Base-by-base conservation (phyloP, 257 asterid genomes). In the Solanum arcanum region DNA sequence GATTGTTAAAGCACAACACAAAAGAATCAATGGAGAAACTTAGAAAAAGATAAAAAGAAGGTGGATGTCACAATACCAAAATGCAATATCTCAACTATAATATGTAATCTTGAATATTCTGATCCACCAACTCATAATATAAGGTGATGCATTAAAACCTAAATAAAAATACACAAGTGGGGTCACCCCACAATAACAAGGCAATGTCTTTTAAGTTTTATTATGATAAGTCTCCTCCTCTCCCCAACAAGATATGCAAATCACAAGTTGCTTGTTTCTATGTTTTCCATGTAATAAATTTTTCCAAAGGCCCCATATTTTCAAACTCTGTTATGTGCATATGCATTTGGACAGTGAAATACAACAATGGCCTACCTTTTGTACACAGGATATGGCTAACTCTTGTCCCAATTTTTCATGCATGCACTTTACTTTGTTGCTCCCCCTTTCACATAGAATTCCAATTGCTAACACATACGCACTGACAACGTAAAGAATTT, bases 281-380 rank as follows among this genome's bases (percentile, higher is more conserved):
- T 77, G 39, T 72, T 41, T 62, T 66, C 41, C 20, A 46, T 20
- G 42, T 37, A 56, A 85, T 73, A 56, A 56, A 77, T 76, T 85
- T 85, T 42, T 59, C 62, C 29, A 83, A 83, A 83, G 87, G 27
- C 66, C 89, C 91, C 42, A 46, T 76, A n/a, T 46, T 44, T 78
- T 33, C 35, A 11, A 68, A 37, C 49, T 64, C 23, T 41, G 25
- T 52, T 82, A 69, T 85, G 88, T 83, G 87, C 86, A 59, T 70
- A 37, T 85, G 39, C 49, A 15, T 62, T 60, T 72, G n/a, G 86
- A 86, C 89, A 41, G 85, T 84, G 14, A 83, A 83, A 80, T 52
- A 76, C 83, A n/a, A 74, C 59, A 72, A 49, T 86, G 77, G 90
- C 75, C 85, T 85, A 44, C 52, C 52, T 15, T 37, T 20, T 60